These are phyloP conservation scores for Earliella scabrosa DNA, from an alignment of 1,284 basidiomycete genomes.

Conservation along the genomic window DNA sequence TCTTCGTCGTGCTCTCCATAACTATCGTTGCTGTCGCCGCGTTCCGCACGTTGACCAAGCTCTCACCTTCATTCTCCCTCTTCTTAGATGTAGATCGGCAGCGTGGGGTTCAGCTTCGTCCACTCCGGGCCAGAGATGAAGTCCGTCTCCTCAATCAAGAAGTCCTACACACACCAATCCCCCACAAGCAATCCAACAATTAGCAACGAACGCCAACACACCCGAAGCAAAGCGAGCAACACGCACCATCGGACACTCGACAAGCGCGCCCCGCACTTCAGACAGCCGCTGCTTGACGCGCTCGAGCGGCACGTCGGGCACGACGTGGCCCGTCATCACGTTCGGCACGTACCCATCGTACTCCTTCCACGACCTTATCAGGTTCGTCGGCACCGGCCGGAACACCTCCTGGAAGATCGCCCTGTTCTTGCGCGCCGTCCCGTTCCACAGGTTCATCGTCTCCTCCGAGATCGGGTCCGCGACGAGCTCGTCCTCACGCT, in stretches of 20 bases:
- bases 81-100: conserved; percentile 81
- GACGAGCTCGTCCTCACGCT: conserved; percentile 67
- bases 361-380: conserved; percentile 75
- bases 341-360: conserved; percentile 84
- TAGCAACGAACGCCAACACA: background rate
- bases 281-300: conserved; percentile 77
- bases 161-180: conserved; percentile 56
- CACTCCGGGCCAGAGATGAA: conserved; percentile 75
- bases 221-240: background rate
- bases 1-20: no score
- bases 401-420: conserved; percentile 85
- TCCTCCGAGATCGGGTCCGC: conserved; percentile 79
- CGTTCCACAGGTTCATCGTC: conserved; percentile 66
- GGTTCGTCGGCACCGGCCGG: conserved; percentile 80
- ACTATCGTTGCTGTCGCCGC: no score
- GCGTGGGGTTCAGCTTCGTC: conserved; percentile 73
- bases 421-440: conserved; percentile 79
- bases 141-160: conserved; percentile 78
- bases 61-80: no score
- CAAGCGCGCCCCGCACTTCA: conserved; percentile 73
- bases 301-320: conserved; percentile 61
- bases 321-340: conserved; percentile 83
- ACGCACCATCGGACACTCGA: conserved; percentile 75
- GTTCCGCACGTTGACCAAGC: no score
- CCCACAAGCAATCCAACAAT: background rate